Evolutionary conservation across 2,329 filamentous ascomycete species (phyloP), one percentile per base, ranked within the genome.

Genomic region (Colletotrichum tropicicola): DNA sequence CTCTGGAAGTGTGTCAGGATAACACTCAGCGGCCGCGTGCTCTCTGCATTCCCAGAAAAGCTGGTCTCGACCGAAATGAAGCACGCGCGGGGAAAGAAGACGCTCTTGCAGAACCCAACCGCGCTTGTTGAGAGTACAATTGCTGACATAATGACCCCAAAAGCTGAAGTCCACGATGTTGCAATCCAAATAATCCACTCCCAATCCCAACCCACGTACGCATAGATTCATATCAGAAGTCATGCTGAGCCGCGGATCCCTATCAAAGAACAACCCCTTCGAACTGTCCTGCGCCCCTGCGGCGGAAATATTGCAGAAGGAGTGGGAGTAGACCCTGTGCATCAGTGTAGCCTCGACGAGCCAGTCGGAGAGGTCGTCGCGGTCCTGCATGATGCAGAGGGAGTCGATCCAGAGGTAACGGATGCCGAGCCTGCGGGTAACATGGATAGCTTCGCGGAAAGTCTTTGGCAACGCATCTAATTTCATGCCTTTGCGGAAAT

Each of bases 281-380:
- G 44, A 44, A 30, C 61, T 65, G n/a, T 67, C 45, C 10, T n/a
- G 45, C 2, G 69, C 52, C 0, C 59, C 67, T 1, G 64, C 43
- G 3, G 70, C 69, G 0, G 67, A 70, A 15, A 70, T 68, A 17
- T 70, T 71, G 59, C 68, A 62, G 15, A 56, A 69, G 1, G 68
- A 64, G 19, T 70, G 54, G 0, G 52, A 58, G 30, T 71, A 71
- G 2, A 71, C 67, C 4, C 66, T 47, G 17, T 68, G 43, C 70
- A 71, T 71, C 1, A 56, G 32, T 7, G 25, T 32, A 0, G 68
- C 63, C 30, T 71, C 69, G 6, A 19, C 13, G 9, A 68, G 28
- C 69, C 69, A 71, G 41, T 71, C 69, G 1, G 56, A 28, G 6
- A 49, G 35, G 9, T 68, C 55, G 7, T 66, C 58, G 13, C 53